phyloP scores from a whole-genome alignment of 2,329 filamentous ascomycete genomes.

The Immersiporthe knoxdaviesiana region DNA sequence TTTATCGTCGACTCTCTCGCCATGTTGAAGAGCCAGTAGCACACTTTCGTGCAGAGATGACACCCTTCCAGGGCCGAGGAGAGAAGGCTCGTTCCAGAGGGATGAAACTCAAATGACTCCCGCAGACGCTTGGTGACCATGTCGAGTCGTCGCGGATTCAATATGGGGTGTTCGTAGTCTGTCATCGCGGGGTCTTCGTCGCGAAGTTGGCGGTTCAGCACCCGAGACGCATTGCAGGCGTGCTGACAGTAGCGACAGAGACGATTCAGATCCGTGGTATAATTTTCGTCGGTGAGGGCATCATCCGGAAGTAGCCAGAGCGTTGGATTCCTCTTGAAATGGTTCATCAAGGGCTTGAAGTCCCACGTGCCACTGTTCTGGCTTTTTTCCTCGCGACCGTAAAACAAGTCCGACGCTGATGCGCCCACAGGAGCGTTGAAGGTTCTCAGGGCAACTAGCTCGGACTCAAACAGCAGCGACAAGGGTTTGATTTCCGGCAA shows the following conservation, averaged over 20 bases:
- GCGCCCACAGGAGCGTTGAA: neutral
- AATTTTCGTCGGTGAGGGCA: neutral
- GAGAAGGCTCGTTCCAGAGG: neutral
- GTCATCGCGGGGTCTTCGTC: neutral
- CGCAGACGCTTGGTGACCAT: neutral
- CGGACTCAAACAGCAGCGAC: too few species aligned
- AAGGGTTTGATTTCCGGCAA: too few species aligned
- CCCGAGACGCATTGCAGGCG: neutral
- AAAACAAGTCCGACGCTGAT: neutral
- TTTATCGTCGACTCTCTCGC: too few species aligned
- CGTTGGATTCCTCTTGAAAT: neutral
- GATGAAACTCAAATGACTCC: constrained; percentile 4
- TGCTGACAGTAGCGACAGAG: neutral
- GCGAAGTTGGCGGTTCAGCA: neutral
- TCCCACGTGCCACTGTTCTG: neutral
- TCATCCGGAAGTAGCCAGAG: neutral
- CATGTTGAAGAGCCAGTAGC: too few species aligned
- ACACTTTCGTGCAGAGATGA: neutral
- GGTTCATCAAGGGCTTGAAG: neutral
- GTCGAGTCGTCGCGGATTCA: accelerated
- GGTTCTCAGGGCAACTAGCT: neutral
- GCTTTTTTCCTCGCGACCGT: neutral
- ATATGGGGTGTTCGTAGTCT: neutral
- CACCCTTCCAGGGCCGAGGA: neutral
- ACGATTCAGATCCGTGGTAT: neutral